Evolutionary conservation across 2,329 filamentous ascomycete species (phyloP).

Genomic region (Monascus ruber): DNA sequence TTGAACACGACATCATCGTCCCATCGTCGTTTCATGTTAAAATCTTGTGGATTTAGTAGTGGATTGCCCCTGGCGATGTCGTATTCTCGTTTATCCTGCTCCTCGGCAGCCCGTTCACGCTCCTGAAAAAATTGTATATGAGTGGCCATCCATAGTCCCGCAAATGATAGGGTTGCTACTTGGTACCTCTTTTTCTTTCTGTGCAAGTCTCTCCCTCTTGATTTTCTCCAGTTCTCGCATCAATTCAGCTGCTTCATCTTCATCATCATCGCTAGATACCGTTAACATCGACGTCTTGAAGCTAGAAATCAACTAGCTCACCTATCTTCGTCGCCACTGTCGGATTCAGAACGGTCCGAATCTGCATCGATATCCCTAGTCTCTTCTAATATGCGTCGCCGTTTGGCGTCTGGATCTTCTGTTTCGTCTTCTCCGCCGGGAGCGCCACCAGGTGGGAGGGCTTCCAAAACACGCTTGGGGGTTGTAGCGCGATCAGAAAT

Average conservation of each 20-base stretch:
- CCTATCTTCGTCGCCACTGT: constrained; percentile 52
- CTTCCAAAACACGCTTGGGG: constrained; percentile 56
- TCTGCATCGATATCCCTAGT: constrained; percentile 79
- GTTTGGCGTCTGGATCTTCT: constrained; percentile 68
- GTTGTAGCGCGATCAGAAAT: constrained; percentile 26
- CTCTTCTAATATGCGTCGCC: constrained; percentile 77
- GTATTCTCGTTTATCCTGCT: constrained; percentile 71
- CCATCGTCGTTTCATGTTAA: constrained; percentile 78
- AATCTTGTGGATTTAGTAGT: constrained; percentile 75
- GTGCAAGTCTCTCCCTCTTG: constrained; percentile 70
- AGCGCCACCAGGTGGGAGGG: constrained; percentile 26
- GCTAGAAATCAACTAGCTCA: constrained; percentile 12
- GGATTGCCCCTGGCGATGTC: constrained; percentile 92
- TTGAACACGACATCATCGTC: constrained; percentile 99
- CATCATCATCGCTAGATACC: constrained; percentile 51
- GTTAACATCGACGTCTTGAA: constrained; percentile 12
- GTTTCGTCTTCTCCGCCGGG: constrained; percentile 35
- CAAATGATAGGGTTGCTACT: neutral
- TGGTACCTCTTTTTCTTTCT: constrained; percentile 59
- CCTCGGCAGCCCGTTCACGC: constrained; percentile 64
- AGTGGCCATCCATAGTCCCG: neutral
- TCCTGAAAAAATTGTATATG: constrained; percentile 41
- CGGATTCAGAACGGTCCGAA: constrained; percentile 51
- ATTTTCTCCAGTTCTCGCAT: constrained; percentile 93
- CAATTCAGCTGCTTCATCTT: constrained; percentile 77